Conservation (phyloP, 1,284 basidiomycete genomes). For the Microbotryum lychnidis-dioicae region DNA sequence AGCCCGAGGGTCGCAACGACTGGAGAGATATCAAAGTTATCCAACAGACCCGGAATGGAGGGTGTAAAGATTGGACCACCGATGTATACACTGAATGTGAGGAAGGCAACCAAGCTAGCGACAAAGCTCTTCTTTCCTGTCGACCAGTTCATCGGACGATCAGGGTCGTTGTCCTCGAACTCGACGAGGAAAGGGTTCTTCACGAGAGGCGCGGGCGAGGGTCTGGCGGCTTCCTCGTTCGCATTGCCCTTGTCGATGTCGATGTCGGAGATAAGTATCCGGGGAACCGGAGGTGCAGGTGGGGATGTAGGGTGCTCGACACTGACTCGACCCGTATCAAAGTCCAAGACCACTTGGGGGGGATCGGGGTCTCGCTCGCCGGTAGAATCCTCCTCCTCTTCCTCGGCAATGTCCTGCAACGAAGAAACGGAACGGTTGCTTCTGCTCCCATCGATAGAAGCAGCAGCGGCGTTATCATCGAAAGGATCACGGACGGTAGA, state of each 20-base stretch:
- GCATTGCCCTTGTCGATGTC: no score
- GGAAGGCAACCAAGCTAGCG: constrained; percentile 34
- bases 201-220: neutral
- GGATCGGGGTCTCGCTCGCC: neutral
- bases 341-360: no score
- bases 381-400: neutral
- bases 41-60: constrained; percentile 27
- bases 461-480: neutral
- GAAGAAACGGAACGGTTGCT: neutral
- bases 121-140: constrained; percentile 35
- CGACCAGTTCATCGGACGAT: constrained; percentile 37
- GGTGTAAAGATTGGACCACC: constrained; percentile 37
- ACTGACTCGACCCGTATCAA: no score
- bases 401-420: no score
- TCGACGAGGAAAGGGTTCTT: constrained; percentile 30
- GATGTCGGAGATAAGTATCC: no score
- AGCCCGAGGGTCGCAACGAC: constrained; percentile 29
- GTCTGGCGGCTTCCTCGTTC: neutral
- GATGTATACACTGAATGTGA: constrained; percentile 40
- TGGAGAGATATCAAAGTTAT: constrained; percentile 25
- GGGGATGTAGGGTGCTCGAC: no score
- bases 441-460: no score
- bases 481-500: no score
- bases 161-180: constrained; percentile 37
- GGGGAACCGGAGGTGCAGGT: no score